Percentiles rank a stretch among this genome's conserved stretches.
Evolutionary conservation across 2,329 filamentous ascomycete species (phyloP).

Genomic region (Colletotrichum liaoningense): DNA sequence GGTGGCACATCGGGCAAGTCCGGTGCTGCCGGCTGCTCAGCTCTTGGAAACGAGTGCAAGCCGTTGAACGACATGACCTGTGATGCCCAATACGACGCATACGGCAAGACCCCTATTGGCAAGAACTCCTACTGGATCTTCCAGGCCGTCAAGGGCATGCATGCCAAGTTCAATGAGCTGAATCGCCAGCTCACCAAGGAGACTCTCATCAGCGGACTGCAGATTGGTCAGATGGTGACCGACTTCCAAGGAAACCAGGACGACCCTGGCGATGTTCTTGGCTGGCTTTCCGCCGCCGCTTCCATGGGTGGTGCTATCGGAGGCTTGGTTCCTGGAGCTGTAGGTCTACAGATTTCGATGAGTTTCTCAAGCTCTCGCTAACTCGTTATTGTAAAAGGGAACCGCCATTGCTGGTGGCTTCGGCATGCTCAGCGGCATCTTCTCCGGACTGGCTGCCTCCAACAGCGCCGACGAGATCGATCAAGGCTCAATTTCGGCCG

Average conservation of each 20-base stretch:
- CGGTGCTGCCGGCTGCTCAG: conserved; percentile 19
- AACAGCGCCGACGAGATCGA: conserved; percentile 15
- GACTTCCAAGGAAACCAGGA: conserved; percentile 20
- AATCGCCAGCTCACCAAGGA: conserved; percentile 14
- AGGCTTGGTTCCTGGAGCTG: conserved; percentile 14
- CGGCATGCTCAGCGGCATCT: conserved; percentile 10
- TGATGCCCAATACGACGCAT: conserved; percentile 9
- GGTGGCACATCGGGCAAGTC: conserved; percentile 26
- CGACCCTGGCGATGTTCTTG: conserved; percentile 6
- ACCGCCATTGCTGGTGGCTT: not conserved
- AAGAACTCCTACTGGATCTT: conserved; percentile 30
- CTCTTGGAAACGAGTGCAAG: conserved; percentile 24
- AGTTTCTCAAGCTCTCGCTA: not conserved
- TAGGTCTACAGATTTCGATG: not conserved
- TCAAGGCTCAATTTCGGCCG: conserved; percentile 3
- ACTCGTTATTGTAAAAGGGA: not conserved
- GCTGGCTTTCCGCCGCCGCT: conserved; percentile 14
- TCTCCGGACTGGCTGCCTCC: not conserved
- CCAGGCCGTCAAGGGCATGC: conserved; percentile 31
- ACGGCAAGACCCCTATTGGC: not conserved
- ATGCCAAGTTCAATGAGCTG: conserved; percentile 26
- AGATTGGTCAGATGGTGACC: conserved; percentile 16
- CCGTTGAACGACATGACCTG: conserved; percentile 16
- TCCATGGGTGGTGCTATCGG: conserved; percentile 16
- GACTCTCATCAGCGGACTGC: conserved; percentile 23